These are phyloP conservation scores for Fusarium brachygibbosum DNA, from an alignment of 2,329 filamentous ascomycete species.

Conservation along the genomic window DNA sequence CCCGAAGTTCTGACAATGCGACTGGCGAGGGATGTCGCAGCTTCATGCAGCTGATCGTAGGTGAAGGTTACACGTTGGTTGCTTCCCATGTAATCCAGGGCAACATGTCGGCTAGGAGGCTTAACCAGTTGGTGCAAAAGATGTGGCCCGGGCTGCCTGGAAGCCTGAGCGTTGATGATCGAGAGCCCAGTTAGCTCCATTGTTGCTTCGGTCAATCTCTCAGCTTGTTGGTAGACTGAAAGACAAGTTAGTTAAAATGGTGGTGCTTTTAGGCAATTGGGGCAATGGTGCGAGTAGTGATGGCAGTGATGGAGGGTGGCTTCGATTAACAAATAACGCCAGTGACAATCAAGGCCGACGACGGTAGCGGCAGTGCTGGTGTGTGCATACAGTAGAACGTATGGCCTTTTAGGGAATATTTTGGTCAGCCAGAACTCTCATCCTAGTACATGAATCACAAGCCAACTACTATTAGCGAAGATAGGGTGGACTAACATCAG, in stretches of 20 bases:
- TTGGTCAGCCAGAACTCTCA: conserved; percentile 45
- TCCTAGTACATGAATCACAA: conserved; percentile 36
- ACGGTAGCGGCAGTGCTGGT: conserved; percentile 25
- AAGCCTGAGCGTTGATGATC: conserved; percentile 61
- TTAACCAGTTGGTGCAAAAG: conserved; percentile 72
- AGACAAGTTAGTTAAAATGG: conserved; percentile 4
- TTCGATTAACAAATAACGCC: conserved; percentile 31
- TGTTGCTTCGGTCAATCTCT: conserved; percentile 11
- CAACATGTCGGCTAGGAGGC: conserved; percentile 43
- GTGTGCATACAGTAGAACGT: conserved; percentile 38
- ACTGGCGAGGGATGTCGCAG: conserved; percentile 68
- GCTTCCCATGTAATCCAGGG: conserved; percentile 53
- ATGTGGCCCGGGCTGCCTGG: conserved; percentile 58
- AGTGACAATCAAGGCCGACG: conserved; percentile 10
- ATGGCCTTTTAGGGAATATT: conserved; percentile 47
- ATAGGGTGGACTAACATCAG: conserved; percentile 50
- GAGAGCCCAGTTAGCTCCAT: conserved; percentile 56
- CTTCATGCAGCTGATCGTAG: conserved; percentile 72
- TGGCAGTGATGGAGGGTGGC: conserved; percentile 19
- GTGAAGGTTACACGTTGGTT: conserved; percentile 60
- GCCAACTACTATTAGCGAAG: conserved; percentile 47
- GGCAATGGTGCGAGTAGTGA: conserved; percentile 9
- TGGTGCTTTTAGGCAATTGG: conserved; percentile 12
- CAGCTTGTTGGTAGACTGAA: conserved; percentile 10
- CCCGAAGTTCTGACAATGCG: conserved; percentile 55